phyloP scores from a whole-genome alignment of 1,284 basidiomycete genomes.

The Apiotrichum brassicae region DNA sequence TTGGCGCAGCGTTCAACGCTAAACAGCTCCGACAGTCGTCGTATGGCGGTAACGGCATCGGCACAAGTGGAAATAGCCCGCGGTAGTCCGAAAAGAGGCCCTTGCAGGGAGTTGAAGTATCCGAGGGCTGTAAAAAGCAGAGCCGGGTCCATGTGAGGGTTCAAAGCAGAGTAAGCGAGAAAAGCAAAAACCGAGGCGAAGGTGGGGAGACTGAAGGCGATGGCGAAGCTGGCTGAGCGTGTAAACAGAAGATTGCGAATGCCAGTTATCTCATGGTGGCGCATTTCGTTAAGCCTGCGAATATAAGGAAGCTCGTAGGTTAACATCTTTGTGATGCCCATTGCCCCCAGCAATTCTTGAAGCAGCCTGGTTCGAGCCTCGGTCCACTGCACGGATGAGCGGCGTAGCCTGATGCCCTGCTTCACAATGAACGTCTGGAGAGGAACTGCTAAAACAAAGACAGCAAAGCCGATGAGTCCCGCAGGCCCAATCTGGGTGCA shows the following conservation, averaged over 20 bases:
- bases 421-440: constrained; percentile 67
- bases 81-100: too few species aligned
- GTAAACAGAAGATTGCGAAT: constrained; percentile 58
- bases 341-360: constrained; percentile 65
- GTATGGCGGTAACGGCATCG: constrained; percentile 60
- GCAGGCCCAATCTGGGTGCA: neutral
- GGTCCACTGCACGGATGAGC: constrained; percentile 54
- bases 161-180: constrained; percentile 63
- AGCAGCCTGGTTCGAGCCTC: constrained; percentile 77
- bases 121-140: constrained; percentile 42
- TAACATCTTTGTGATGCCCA: constrained; percentile 72
- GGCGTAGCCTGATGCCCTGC: constrained; percentile 51
- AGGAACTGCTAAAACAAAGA: constrained; percentile 64
- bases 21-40: constrained; percentile 53
- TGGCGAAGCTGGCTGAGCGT: constrained; percentile 54
- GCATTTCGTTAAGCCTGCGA: constrained; percentile 54
- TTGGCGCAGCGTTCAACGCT: constrained; percentile 53
- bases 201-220: constrained; percentile 45
- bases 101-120: constrained; percentile 10
- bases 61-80: too few species aligned
- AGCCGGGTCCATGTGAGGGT: constrained; percentile 55
- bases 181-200: constrained; percentile 70
- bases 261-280: constrained; percentile 55
- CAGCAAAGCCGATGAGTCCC: constrained; percentile 67
- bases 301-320: constrained; percentile 62